Conservation (phyloP, 192 early-diverging fungal genomes). For the Backusella parvicylindrica region DNA sequence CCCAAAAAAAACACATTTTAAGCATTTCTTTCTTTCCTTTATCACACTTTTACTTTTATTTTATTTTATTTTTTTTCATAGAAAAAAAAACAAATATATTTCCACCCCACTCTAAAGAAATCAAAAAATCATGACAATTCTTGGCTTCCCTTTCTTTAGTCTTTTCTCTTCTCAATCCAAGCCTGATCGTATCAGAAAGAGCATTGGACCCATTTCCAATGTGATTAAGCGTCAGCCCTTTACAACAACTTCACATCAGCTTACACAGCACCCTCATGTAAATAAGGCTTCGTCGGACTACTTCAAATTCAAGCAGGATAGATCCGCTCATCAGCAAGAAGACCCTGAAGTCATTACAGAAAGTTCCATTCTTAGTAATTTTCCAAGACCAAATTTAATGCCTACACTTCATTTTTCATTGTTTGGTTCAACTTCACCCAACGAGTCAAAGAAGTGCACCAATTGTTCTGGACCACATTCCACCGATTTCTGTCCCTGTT, state of each 20-base stretch:
- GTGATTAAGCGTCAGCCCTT: not conserved
- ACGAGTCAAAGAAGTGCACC: constrained; percentile 8
- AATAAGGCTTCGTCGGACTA: not conserved
- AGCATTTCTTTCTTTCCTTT: not conserved
- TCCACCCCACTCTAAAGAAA: not conserved
- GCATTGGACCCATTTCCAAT: constrained; percentile 27
- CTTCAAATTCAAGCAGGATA: not conserved
- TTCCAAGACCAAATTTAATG: constrained; percentile 36
- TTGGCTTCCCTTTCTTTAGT: constrained; percentile 24
- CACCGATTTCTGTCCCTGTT: constrained; percentile 39
- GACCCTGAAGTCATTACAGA: constrained; percentile 28
- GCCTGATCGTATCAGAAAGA: constrained; percentile 26
- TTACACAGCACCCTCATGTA: not conserved
- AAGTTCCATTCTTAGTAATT: constrained; percentile 18
- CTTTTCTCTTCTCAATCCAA: constrained; percentile 22
- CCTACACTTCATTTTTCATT: constrained; percentile 34
- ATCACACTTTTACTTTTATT: not conserved
- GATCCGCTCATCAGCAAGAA: not conserved
- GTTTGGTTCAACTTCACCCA: not conserved
- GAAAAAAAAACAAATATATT: not conserved
- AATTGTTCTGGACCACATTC: constrained; percentile 40
- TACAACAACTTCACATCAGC: not conserved
- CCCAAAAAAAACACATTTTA: not conserved
- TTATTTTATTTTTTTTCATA: not conserved
- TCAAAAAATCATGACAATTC: constrained; percentile 1